These are phyloP conservation scores for Climacium dendroides DNA, from an alignment of 225 moss, liverwort and hornwort species.

Conservation along the genomic window DNA sequence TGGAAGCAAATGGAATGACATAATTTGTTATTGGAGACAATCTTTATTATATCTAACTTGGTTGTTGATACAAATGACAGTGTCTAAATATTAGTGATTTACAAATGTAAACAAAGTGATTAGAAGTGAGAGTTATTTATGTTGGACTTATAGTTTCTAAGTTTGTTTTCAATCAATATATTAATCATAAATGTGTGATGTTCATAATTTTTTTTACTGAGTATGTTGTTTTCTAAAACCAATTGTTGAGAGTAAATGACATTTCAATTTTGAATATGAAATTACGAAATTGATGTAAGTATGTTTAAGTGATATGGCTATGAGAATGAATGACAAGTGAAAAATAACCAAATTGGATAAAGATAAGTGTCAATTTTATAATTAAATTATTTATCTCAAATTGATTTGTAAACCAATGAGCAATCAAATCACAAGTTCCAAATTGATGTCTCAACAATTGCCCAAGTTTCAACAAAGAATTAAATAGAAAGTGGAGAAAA, in stretches of 20 bases:
- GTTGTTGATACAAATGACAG: not conserved
- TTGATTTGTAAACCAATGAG: not conserved
- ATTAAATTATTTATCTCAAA: not conserved
- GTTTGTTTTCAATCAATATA: fast-evolving
- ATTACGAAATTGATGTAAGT: not conserved
- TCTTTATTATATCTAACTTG: not conserved
- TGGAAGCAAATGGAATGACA: no score
- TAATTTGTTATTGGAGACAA: no score
- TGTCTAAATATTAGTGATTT: not conserved
- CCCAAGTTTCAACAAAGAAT: not conserved
- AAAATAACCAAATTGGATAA: not conserved
- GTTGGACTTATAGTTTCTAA: not conserved
- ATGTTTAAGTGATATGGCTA: not conserved
- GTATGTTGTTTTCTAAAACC: not conserved
- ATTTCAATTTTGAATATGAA: not conserved
- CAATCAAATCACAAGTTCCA: not conserved
- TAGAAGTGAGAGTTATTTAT: not conserved
- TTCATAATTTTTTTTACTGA: not conserved
- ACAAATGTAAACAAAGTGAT: not conserved
- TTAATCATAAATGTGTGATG: not conserved
- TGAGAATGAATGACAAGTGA: not conserved
- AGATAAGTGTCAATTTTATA: not conserved
- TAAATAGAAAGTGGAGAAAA: not conserved
- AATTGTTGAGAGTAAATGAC: not conserved
- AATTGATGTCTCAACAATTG: not conserved